Evolutionary conservation across 345 rosid species (phyloP).

Genomic region (Luvunga scandens): DNA sequence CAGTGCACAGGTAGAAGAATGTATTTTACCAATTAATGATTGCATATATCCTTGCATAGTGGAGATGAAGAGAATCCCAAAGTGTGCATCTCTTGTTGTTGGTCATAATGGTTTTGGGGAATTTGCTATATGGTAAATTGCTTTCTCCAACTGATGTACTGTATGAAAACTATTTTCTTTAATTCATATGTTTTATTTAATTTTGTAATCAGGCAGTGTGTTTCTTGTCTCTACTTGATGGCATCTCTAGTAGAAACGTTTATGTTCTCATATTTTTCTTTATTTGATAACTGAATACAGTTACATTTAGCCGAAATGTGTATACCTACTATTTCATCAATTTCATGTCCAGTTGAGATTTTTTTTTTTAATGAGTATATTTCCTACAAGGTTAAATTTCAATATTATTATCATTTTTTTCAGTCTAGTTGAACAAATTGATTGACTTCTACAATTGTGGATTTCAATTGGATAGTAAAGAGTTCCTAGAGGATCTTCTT

Average conservation of each 20-base stretch:
- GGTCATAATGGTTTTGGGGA: conserved; percentile 81
- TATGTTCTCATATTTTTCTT: not conserved
- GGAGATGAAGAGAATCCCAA: conserved; percentile 72
- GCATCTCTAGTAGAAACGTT: not conserved
- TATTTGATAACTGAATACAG: not conserved
- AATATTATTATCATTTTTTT: not conserved
- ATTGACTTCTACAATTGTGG: not conserved
- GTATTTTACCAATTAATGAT: conserved; percentile 39
- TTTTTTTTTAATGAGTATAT: not conserved
- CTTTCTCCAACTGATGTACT: not conserved
- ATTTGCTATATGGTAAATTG: conserved; percentile 75
- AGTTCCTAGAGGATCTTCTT: not conserved
- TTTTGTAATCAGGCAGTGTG: not conserved
- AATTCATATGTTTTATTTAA: not conserved
- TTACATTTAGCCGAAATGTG: not conserved
- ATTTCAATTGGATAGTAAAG: not conserved
- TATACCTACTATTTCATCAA: not conserved
- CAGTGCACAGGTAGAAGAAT: conserved; percentile 61
- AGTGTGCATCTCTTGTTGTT: conserved; percentile 52
- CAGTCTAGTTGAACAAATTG: not conserved
- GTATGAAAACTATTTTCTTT: conserved; percentile 9
- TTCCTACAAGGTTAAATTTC: not conserved
- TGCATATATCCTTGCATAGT: conserved; percentile 49
- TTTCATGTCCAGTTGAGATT: not conserved
- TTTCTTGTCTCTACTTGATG: not conserved